Percentiles rank a stretch among this genome's conserved stretches.
These are phyloP conservation scores for Lanmaoa rubissima DNA, from an alignment of 768 basidiomycete genomes.

Conservation along the genomic window DNA sequence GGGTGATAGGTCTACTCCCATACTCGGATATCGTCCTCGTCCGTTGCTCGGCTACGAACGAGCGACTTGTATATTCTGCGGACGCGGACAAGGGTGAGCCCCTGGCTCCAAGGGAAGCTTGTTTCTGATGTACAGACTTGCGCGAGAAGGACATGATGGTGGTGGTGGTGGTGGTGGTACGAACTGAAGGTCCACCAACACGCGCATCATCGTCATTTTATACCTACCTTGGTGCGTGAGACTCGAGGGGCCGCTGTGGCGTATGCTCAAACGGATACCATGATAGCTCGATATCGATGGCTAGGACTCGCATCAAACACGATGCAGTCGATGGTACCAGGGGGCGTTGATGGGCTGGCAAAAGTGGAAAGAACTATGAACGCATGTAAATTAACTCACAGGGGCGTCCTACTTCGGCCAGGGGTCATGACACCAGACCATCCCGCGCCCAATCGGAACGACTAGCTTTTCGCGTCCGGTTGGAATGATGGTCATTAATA, in stretches of 20 bases:
- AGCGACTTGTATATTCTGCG: constrained; percentile 4
- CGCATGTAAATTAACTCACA: background rate
- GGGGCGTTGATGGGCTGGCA: constrained; percentile 1
- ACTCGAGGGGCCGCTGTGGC: too few species aligned
- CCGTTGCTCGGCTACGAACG: constrained; percentile 6
- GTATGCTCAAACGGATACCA: too few species aligned
- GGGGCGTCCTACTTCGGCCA: background rate
- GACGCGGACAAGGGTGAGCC: constrained; percentile 14
- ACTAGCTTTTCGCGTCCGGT: constrained; percentile 1
- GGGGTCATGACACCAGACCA: background rate
- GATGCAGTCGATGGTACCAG: constrained; percentile 12
- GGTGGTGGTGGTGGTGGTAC: background rate
- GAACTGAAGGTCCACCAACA: background rate
- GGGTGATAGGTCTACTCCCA: constrained; percentile 19
- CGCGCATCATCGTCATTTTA: constrained; percentile 8
- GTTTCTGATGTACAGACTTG: too few species aligned
- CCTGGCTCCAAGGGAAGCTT: background rate
- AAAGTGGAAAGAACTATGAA: constrained; percentile 11
- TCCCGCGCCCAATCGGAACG: background rate
- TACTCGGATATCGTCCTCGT: constrained; percentile 19
- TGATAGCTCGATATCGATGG: background rate
- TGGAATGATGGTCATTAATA: background rate
- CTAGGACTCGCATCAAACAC: constrained; percentile 6
- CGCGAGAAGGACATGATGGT: constrained; percentile 9
- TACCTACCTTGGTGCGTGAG: constrained; percentile 13